Evolutionary conservation across 495 filamentous ascomycete species (phyloP).

Genomic region (Durotheca rogersii): DNA sequence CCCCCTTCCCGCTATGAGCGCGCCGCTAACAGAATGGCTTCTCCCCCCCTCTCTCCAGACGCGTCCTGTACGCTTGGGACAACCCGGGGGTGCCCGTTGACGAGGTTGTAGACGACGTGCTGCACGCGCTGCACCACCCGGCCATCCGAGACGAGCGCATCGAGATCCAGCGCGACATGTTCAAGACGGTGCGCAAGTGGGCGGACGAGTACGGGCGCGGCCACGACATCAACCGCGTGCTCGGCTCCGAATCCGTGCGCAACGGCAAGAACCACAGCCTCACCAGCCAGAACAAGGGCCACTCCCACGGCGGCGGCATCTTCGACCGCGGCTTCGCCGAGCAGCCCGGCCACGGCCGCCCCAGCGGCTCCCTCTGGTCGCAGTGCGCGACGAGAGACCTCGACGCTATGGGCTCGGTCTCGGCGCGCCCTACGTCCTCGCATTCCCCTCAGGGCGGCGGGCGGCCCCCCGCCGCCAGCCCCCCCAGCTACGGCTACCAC

Average conservation of each 20-base stretch:
- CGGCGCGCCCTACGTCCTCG: conserved; percentile 19
- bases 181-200: conserved; percentile 76
- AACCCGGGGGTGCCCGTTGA: conserved; percentile 75
- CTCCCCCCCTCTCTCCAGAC: conserved; percentile 40
- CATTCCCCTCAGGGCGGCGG: conserved; percentile 16
- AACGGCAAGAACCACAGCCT: conserved; percentile 71
- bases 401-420: conserved; percentile 35
- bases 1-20: too few relatives aligned
- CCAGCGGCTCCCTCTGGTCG: conserved; percentile 52
- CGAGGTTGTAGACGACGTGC: conserved; percentile 74
- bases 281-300: conserved; percentile 23
- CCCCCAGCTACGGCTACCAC: conserved; percentile 18
- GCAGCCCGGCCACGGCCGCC: conserved; percentile 53
- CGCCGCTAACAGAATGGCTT: too few relatives aligned
- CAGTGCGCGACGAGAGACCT: conserved; percentile 49
- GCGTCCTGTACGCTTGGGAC: conserved; percentile 88
- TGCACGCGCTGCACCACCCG: conserved; percentile 85
- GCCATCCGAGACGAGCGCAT: conserved; percentile 67
- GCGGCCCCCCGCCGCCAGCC: conserved; percentile 6
- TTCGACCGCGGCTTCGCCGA: conserved; percentile 39
- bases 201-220: conserved; percentile 63
- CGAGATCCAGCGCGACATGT: conserved; percentile 86
- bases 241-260: conserved; percentile 79
- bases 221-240: conserved; percentile 64
- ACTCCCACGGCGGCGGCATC: conserved; percentile 44